Evolutionary conservation across 805 yeast genomes (phyloP), one percentile per base, ranked within the genome.

Genomic region (Candida ulmi): DNA sequence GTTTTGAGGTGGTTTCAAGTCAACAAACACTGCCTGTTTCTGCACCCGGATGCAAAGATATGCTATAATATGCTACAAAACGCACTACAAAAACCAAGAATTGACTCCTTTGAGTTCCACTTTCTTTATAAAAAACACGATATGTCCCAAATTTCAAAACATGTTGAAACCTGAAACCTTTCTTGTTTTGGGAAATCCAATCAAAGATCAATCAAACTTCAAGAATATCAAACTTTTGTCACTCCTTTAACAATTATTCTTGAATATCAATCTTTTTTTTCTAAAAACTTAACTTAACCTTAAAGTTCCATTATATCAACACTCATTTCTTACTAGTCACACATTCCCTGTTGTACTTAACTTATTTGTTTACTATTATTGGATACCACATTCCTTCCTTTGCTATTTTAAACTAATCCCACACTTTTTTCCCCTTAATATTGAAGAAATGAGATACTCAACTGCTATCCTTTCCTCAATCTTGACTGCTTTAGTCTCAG

Each of bases 401-500:
- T 21, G 24, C 24, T 21, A 21, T 21, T 21, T 21, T 9, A 7
- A 9, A 21, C 6, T n/a, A n/a, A n/a, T n/a, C n/a, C n/a, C n/a
- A 21, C 24, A 21, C 9, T 21, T 9, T 21, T 9, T 7, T 21
- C 24, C 29, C 29, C n/a, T n/a, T n/a, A n/a, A n/a, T n/a, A 12
- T 26, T 15, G 6, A 29, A 27, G 24, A 30, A 35, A 54, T 54
- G 58, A 51, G 38, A 40, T 47, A 45, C 35, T 52, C 59, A 30
- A 45, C 42, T 30, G 26, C 54, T 25, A 35, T 54, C 25, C 30
- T 52, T 34, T 36, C 50, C 17, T 52, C 56, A 19, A 45, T 52
- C 30, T 30, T 54, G 15, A 35, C 52, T 12, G 47, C 50, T 7
- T 34, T 52, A 21, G 54, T 42, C 37, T 15, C 45, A 30, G 65